phyloP scores from a whole-genome alignment of 139 green algal genomes.

The Picochlorum costavermella region DNA sequence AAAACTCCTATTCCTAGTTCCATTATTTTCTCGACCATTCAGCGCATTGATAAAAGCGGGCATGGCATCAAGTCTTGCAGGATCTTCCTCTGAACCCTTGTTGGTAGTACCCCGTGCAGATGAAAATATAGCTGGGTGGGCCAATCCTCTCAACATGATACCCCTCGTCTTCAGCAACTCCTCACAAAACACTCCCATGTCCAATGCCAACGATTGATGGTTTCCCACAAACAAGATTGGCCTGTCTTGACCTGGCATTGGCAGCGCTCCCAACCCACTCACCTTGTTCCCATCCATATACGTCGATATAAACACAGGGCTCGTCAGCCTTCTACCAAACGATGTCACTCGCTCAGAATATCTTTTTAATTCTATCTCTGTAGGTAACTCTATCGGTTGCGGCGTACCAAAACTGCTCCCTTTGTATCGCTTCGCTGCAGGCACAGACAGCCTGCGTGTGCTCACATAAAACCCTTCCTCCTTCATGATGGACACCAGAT shows the following conservation, averaged over 20 bases:
- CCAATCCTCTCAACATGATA: slow-evolving; percentile 67
- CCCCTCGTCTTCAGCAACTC: slow-evolving; percentile 55
- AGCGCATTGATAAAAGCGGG: slow-evolving; percentile 3
- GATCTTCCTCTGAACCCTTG: background rate
- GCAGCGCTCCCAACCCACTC: slow-evolving; percentile 37
- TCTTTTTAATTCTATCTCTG: slow-evolving; percentile 31
- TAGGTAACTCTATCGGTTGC: slow-evolving; percentile 71
- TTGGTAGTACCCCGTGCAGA: background rate
- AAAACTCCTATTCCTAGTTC: slow-evolving; percentile 20
- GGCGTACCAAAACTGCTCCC: slow-evolving; percentile 45
- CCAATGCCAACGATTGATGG: slow-evolving; percentile 78
- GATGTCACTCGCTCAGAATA: slow-evolving; percentile 22
- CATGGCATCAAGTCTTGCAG: slow-evolving; percentile 10
- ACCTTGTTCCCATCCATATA: slow-evolving; percentile 32
- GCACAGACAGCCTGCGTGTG: slow-evolving; percentile 34
- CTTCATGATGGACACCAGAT: slow-evolving; percentile 58
- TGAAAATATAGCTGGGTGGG: slow-evolving; percentile 56
- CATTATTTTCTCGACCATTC: slow-evolving; percentile 1
- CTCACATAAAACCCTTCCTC: slow-evolving; percentile 69
- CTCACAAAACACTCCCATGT: slow-evolving; percentile 70
- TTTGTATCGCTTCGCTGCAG: slow-evolving; percentile 20
- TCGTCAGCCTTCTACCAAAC: slow-evolving; percentile 38
- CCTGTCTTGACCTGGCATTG: slow-evolving; percentile 19
- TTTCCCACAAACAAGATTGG: slow-evolving; percentile 89
- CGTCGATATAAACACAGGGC: slow-evolving; percentile 77